Base-by-base conservation (phyloP, 2,329 filamentous ascomycete species). In the Botryotinia convoluta region DNA sequence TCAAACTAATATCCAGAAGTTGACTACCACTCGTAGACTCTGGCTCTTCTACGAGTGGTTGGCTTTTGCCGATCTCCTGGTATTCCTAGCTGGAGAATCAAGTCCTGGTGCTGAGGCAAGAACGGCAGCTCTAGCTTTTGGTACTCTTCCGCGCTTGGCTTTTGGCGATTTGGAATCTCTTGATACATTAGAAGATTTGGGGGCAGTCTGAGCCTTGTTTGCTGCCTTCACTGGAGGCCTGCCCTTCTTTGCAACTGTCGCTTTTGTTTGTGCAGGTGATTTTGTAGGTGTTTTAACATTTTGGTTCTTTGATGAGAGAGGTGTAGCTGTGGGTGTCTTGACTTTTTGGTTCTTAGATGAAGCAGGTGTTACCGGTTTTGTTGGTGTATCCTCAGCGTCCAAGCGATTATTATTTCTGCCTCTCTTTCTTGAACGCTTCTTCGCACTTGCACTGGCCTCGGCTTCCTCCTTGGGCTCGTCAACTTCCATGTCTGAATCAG, bases 21-120 rank as follows among this genome's bases (percentile, higher is more conserved):
- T 65, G 69, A 76, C 75, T 72, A 80, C 79, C 81, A 82, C 80
- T 79, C 80, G 79, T 74, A 80, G 76, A 78, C 72, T 74, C 81
- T 76, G 71, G 64, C 22, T 26, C 74, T 76, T 75, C 74, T 81
- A 81, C 78, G 79, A 81, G 79, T 81, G 81, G 77, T 72, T 74
- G 61, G 69, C 77, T 79, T 82, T 82, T 82, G 73, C 74, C 3
- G 65, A 69, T 72, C 72, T 63, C 72, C 70, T 72, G 26, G 70
- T 72, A 18, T 78, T 61, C 62, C 73, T 54, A 20, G 68, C 57
- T 51, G 76, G 73, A 18, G 63, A 54, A 63, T 73, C 69, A 22
- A 70, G 8, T 26, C 72, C 72, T n/a, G 70, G 2, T 71, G 72
- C 42, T 4, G 60, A 37, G 4, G 37, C 70, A 59, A 67, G 61